phyloP scores from a whole-genome alignment of 805 yeast genomes.

The Diddensiella santjacobensis region DNA sequence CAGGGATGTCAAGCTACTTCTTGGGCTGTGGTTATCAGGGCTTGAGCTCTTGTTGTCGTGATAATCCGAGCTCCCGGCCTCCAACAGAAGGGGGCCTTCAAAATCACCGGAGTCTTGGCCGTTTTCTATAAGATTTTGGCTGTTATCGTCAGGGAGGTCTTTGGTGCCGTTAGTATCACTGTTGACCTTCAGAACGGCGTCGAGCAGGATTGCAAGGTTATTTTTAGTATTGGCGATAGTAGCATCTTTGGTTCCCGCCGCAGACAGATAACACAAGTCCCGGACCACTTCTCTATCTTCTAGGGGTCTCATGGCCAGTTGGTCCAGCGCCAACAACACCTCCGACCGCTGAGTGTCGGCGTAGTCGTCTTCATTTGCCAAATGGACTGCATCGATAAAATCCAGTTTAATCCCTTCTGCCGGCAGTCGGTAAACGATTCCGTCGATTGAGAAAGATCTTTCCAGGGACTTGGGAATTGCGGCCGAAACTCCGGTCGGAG shows the following conservation, averaged over 20 bases:
- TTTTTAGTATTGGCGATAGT: conserved; percentile 28
- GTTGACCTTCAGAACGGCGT: conserved; percentile 32
- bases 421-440: conserved; percentile 59
- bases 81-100: not conserved
- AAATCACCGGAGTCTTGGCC: not conserved
- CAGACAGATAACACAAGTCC: conserved; percentile 35
- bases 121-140: conserved; percentile 1
- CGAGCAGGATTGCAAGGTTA: conserved; percentile 28
- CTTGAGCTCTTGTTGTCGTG: not conserved
- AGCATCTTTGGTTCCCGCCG: conserved; percentile 34
- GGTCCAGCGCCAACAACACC: conserved; percentile 37
- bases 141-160: not conserved
- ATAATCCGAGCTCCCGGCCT: not conserved
- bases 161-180: not conserved
- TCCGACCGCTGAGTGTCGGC: conserved; percentile 32
- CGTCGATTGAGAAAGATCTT: conserved; percentile 28
- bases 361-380: conserved; percentile 31
- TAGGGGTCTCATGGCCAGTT: conserved; percentile 26
- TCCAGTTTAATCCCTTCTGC: conserved; percentile 67
- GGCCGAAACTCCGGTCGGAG: conserved; percentile 38
- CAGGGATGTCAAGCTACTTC: conserved; percentile 1
- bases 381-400: conserved; percentile 54
- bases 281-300: conserved; percentile 32
- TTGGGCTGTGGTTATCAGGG: conserved; percentile 2
- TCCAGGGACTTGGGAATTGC: conserved; percentile 26